Evolutionary conservation across 2,329 filamentous ascomycete species (phyloP).

Genomic region (Sclerotiophoma versabilis): DNA sequence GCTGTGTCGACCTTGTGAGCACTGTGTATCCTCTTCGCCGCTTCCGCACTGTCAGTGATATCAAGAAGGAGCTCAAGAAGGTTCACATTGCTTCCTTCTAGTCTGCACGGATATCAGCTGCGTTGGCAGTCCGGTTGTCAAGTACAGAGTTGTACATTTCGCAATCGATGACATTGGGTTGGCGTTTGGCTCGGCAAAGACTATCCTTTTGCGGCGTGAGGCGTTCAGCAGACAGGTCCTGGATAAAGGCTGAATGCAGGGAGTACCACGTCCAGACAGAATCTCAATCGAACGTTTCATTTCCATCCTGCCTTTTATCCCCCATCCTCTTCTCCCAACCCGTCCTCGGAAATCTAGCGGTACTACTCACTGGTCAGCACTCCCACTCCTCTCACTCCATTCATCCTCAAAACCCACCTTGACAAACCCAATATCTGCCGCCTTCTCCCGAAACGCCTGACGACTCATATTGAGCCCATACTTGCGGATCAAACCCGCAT

Average conservation of each 20-base stretch:
- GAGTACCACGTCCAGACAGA: no score
- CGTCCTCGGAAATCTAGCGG: no score
- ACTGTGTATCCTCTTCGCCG: background rate
- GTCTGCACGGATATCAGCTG: background rate
- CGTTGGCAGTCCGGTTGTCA: no score
- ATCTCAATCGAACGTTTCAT: no score
- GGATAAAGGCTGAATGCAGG: no score
- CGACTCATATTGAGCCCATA: constrained; percentile 87
- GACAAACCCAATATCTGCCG: constrained; percentile 69
- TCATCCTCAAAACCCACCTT: constrained; percentile 58
- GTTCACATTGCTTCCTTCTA: background rate
- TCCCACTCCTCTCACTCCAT: background rate
- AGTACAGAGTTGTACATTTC: no score
- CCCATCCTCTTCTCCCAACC: constrained; percentile 9
- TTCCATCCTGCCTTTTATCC: background rate
- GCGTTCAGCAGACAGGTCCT: no score
- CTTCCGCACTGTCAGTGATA: background rate
- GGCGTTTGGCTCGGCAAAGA: no score
- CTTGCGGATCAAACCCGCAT: constrained; percentile 97
- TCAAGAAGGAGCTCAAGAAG: background rate
- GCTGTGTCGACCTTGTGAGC: background rate
- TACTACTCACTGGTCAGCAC: constrained; percentile 1
- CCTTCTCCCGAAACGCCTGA: constrained; percentile 73
- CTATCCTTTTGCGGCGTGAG: no score
- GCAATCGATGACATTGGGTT: no score